phyloP scores from a whole-genome alignment of 192 early-diverging fungal genomes.

The Coemansia sp. region DNA sequence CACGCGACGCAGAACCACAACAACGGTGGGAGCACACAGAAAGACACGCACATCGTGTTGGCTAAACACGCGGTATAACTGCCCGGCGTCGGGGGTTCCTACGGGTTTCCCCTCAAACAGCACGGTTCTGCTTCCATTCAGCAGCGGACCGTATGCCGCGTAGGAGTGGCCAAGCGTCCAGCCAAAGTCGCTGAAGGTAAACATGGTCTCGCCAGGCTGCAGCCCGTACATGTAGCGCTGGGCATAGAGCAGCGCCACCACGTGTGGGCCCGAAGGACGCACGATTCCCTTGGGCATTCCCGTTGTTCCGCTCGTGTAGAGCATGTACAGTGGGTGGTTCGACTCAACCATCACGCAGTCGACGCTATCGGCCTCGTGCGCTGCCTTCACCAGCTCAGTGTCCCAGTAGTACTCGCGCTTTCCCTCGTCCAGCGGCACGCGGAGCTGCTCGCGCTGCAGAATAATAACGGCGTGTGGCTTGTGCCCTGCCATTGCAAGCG shows the following conservation, averaged over 20 bases:
- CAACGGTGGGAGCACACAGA: slow-evolving; percentile 84
- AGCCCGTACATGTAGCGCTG: slow-evolving; percentile 74
- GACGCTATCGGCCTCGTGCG: slow-evolving; percentile 35
- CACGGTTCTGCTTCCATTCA: slow-evolving; percentile 74
- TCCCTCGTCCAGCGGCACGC: slow-evolving; percentile 50
- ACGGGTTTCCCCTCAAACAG: slow-evolving; percentile 88
- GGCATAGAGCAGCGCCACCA: slow-evolving; percentile 67
- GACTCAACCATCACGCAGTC: slow-evolving; percentile 63
- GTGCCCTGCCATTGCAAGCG: slow-evolving; percentile 59
- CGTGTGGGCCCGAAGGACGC: slow-evolving; percentile 66
- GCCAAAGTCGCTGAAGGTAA: slow-evolving; percentile 82
- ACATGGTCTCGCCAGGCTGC: slow-evolving; percentile 73
- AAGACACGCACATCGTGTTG: slow-evolving; percentile 76
- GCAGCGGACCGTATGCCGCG: slow-evolving; percentile 78
- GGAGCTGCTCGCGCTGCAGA: slow-evolving; percentile 65
- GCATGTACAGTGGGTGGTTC: slow-evolving; percentile 76
- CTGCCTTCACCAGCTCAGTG: slow-evolving; percentile 58
- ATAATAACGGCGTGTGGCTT: slow-evolving; percentile 58
- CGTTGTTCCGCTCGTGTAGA: slow-evolving; percentile 76
- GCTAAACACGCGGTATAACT: slow-evolving; percentile 76
- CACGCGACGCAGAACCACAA: slow-evolving; percentile 76
- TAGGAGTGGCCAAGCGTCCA: slow-evolving; percentile 89
- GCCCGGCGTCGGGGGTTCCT: slow-evolving; percentile 74
- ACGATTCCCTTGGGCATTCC: slow-evolving; percentile 76
- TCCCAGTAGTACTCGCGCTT: slow-evolving; percentile 52